A percentile compares a stretch with the other conserved stretches of the same genome.
Evolutionary conservation across 2,329 filamentous ascomycete genomes (phyloP).

Genomic region (Alternaria infectoria): DNA sequence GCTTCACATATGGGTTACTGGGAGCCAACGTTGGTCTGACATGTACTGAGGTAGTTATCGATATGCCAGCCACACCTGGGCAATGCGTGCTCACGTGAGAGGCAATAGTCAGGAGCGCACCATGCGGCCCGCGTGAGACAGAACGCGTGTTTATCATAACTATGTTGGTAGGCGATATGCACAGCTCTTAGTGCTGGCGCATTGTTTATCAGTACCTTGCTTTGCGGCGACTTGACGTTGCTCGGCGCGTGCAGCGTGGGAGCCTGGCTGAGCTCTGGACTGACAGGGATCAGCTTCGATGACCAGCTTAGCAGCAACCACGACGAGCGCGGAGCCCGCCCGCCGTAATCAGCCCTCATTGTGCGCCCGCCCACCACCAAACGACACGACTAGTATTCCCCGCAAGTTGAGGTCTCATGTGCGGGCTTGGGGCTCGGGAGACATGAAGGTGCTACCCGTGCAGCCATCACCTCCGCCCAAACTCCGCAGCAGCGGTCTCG

Average conservation of each 20-base stretch:
- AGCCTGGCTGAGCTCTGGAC: background rate
- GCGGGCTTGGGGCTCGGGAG: constrained; percentile 21
- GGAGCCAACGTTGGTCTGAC: background rate
- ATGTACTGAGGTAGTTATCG: background rate
- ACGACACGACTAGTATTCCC: background rate
- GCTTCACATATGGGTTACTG: background rate
- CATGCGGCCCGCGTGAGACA: constrained; percentile 25
- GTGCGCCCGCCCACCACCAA: constrained; percentile 1
- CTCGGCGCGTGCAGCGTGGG: too few species aligned
- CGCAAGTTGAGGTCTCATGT: constrained; percentile 11
- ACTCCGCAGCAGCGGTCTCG: constrained; percentile 35
- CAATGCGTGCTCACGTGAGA: constrained; percentile 21
- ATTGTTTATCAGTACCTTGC: constrained; percentile 5
- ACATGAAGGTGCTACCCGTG: constrained; percentile 35
- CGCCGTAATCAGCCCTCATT: constrained; percentile 1
- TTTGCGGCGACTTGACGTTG: constrained; percentile 1
- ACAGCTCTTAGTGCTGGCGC: constrained; percentile 11
- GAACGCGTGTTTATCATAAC: constrained; percentile 8
- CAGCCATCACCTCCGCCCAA: constrained; percentile 27
- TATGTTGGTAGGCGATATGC: constrained; percentile 4
- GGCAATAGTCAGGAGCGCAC: constrained; percentile 20
- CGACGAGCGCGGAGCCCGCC: constrained; percentile 3
- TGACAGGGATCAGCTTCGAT: constrained; percentile 15
- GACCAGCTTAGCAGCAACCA: constrained; percentile 18
- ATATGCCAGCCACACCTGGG: constrained; percentile 6